Percentiles rank a stretch among this genome's conserved stretches.
These are phyloP conservation scores for Chenopodium quinoa DNA, from an alignment of 148 eudicot genomes.

Conservation along the genomic window DNA sequence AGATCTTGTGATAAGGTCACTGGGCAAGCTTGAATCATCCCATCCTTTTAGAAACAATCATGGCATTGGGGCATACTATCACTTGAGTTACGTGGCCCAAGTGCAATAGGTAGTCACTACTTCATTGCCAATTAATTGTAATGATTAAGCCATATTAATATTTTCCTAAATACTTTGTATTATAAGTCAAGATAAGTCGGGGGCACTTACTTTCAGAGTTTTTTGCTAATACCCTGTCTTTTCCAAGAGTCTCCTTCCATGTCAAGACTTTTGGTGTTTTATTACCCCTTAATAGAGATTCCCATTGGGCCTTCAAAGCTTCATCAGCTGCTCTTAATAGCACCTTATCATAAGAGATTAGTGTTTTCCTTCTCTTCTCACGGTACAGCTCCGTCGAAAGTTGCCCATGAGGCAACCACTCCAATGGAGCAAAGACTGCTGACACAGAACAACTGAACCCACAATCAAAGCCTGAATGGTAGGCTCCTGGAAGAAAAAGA, in stretches of 20 bases:
- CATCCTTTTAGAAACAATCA: neutral
- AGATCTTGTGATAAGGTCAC: neutral
- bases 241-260: slow-evolving; percentile 59
- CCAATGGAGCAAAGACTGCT: slow-evolving; percentile 63
- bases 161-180: neutral
- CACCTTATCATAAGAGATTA: slow-evolving; percentile 65
- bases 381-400: slow-evolving; percentile 51
- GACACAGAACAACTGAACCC: slow-evolving; percentile 67
- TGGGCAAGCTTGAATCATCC: neutral
- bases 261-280: slow-evolving; percentile 23
- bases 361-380: slow-evolving; percentile 50
- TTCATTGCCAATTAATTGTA: neutral
- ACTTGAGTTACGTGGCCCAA: neutral
- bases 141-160: neutral
- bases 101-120: neutral
- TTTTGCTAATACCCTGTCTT: slow-evolving; percentile 51
- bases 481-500: slow-evolving; percentile 65
- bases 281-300: slow-evolving; percentile 28
- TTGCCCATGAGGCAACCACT: slow-evolving; percentile 83
- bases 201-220: slow-evolving; percentile 51
- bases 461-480: slow-evolving; percentile 63
- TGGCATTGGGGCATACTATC: neutral
- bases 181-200: neutral
- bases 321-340: slow-evolving; percentile 58
- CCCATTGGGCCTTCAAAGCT: slow-evolving; percentile 61